Percentiles rank a stretch among this genome's conserved stretches.
Conservation (phyloP, 768 basidiomycete genomes). For the Ramaria rubella region DNA sequence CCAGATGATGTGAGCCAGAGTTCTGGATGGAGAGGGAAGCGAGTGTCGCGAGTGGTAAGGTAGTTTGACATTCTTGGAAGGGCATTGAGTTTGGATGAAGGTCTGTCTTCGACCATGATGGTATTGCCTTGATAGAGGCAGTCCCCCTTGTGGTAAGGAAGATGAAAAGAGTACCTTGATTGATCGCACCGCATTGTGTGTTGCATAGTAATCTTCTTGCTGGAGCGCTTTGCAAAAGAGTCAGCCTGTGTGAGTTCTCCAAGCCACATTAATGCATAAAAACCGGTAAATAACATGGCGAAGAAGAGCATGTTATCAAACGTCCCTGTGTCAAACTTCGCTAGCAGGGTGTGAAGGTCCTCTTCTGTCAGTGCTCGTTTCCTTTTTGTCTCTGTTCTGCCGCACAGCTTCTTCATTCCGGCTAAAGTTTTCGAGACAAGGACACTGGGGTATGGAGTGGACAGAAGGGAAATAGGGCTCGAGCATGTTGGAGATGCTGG, state of each 20-base stretch:
- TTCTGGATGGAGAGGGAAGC: constrained; percentile 3
- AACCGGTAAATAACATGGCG: constrained; percentile 19
- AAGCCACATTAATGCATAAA: constrained; percentile 22
- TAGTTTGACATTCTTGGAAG: background rate
- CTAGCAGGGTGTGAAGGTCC: constrained; percentile 18
- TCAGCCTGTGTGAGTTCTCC: constrained; percentile 24
- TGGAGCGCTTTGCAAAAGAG: constrained; percentile 3
- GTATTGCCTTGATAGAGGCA: constrained; percentile 20
- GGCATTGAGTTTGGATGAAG: background rate
- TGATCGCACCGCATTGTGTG: constrained; percentile 8
- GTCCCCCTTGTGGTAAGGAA: constrained; percentile 37
- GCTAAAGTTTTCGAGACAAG: constrained; percentile 26
- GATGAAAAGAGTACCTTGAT: constrained; percentile 14
- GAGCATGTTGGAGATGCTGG: constrained; percentile 32
- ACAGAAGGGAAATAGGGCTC: constrained; percentile 27
- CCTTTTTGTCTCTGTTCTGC: constrained; percentile 1
- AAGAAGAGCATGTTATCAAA: constrained; percentile 26
- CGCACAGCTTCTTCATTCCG: constrained; percentile 6
- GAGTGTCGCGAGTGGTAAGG: background rate
- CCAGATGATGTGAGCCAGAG: constrained; percentile 5
- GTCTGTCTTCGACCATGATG: constrained; percentile 13
- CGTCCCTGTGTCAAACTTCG: constrained; percentile 13
- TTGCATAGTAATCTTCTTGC: constrained; percentile 18
- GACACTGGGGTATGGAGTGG: constrained; percentile 11
- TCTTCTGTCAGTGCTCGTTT: constrained; percentile 24